Conservation (phyloP, 176 grass and related monocot species). For the Lolium perenne region DNA sequence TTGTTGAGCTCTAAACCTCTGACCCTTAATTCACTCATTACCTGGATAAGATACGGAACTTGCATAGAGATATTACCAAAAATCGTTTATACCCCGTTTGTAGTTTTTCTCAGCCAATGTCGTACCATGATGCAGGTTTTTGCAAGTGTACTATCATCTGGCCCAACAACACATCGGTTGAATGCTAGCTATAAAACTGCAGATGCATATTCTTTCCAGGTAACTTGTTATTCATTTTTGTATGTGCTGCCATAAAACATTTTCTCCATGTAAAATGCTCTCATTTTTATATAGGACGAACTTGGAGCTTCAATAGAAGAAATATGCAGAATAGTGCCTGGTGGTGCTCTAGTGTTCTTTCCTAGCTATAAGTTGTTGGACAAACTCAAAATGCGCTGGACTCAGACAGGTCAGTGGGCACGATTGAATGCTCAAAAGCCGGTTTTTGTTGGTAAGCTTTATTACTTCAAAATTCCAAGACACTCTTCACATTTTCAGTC, state of each 20-base stretch:
- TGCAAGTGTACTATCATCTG: constrained; percentile 74
- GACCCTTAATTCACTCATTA: neutral
- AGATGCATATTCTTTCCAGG: constrained; percentile 80
- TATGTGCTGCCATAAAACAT: neutral
- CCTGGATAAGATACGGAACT: constrained; percentile 4
- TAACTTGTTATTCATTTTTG: constrained; percentile 40
- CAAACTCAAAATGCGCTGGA: constrained; percentile 78
- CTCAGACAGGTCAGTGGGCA: constrained; percentile 87
- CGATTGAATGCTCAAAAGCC: constrained; percentile 87
- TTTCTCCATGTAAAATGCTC: constrained; percentile 16
- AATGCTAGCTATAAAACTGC: constrained; percentile 94
- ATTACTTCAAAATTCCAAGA: constrained; percentile 18
- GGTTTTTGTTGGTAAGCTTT: constrained; percentile 82
- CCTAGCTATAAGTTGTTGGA: constrained; percentile 97
- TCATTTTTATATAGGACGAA: constrained; percentile 68
- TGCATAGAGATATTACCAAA: neutral
- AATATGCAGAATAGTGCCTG: constrained; percentile 89
- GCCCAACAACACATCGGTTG: constrained; percentile 67
- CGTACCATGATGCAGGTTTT: constrained; percentile 65
- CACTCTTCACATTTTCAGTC: constrained; percentile 14
- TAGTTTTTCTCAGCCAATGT: constrained; percentile 14
- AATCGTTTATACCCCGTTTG: neutral
- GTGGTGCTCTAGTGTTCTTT: constrained; percentile 92
- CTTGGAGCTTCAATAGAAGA: constrained; percentile 91
- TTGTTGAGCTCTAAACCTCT: constrained; percentile 7